Evolutionary conservation across 1,284 basidiomycete genomes (phyloP).

Genomic region (Melampsora larici-populina): DNA sequence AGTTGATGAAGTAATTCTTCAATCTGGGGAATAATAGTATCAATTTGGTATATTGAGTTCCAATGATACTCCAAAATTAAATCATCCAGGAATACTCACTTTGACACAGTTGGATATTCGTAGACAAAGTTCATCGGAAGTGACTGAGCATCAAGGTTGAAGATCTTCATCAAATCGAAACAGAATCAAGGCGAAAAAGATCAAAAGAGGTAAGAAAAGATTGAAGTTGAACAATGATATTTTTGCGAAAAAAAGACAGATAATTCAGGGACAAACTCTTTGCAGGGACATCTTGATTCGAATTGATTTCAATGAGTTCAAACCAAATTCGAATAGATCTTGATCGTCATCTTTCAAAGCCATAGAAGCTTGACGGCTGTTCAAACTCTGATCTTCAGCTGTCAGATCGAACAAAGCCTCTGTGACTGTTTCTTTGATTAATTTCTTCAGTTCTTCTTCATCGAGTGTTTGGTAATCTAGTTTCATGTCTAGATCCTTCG

Average conservation of each 20-base stretch:
- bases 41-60: neutral
- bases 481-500: neutral
- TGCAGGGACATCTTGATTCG: conserved; percentile 60
- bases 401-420: conserved; percentile 47
- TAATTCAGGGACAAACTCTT: conserved; percentile 56
- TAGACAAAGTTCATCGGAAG: conserved; percentile 56
- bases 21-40: conserved; percentile 46
- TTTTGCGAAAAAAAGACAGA: conserved; percentile 48
- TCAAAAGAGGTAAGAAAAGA: neutral
- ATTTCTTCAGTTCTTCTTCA: conserved; percentile 47
- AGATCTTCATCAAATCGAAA: conserved; percentile 47
- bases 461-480: neutral
- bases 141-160: conserved; percentile 17
- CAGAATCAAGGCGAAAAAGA: conserved; percentile 19
- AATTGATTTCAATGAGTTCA: conserved; percentile 63
- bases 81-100: conserved; percentile 48
- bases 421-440: conserved; percentile 46
- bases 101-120: conserved; percentile 56
- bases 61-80: no score
- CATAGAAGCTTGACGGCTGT: neutral
- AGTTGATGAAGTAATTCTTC: conserved; percentile 49
- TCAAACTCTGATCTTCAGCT: conserved; percentile 39
- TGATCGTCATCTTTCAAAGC: conserved; percentile 50
- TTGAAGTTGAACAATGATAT: neutral
- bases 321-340: conserved; percentile 57